Conservation (phyloP, 768 basidiomycete genomes). For the Dendrothele bispora region DNA sequence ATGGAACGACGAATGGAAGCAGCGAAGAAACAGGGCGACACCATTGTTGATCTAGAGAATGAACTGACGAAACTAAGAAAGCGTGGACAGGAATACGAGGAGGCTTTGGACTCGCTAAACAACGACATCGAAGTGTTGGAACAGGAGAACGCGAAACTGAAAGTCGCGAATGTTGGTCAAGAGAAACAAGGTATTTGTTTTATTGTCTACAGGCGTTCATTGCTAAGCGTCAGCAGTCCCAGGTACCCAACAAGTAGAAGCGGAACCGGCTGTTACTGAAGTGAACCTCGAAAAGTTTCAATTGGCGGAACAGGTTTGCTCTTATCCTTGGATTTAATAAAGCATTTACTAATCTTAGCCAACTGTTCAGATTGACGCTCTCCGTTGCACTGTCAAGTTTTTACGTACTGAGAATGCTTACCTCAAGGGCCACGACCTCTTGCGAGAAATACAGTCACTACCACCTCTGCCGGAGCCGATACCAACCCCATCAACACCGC, state of each 20-base stretch:
- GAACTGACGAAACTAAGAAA: conserved; percentile 81
- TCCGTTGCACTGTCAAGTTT: conserved; percentile 90
- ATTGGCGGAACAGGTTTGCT: conserved; percentile 78
- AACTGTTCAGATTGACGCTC: conserved; percentile 81
- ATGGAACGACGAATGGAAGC: conserved; percentile 93
- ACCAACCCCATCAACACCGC: conserved; percentile 58
- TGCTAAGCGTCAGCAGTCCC: no score
- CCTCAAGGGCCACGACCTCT: conserved; percentile 89
- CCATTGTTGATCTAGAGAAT: conserved; percentile 75
- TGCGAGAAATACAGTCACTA: conserved; percentile 76
- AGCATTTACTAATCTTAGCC: conserved; percentile 13
- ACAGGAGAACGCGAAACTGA: conserved; percentile 85
- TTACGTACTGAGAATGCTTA: conserved; percentile 92
- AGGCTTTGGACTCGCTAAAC: conserved; percentile 92
- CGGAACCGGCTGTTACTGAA: conserved; percentile 69
- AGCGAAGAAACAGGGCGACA: conserved; percentile 87
- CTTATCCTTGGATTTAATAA: conserved; percentile 2
- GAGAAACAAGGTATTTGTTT: no score
- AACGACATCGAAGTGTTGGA: conserved; percentile 84
- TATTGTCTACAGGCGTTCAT: no score
- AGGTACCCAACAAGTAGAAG: no score
- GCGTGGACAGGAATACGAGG: conserved; percentile 88
- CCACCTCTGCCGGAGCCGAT: conserved; percentile 58
- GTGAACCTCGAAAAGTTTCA: conserved; percentile 86
- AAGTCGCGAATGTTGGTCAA: no score